phyloP scores from a whole-genome alignment of 2,329 filamentous ascomycete species.

The Cephalotrichum gorgonifer region DNA sequence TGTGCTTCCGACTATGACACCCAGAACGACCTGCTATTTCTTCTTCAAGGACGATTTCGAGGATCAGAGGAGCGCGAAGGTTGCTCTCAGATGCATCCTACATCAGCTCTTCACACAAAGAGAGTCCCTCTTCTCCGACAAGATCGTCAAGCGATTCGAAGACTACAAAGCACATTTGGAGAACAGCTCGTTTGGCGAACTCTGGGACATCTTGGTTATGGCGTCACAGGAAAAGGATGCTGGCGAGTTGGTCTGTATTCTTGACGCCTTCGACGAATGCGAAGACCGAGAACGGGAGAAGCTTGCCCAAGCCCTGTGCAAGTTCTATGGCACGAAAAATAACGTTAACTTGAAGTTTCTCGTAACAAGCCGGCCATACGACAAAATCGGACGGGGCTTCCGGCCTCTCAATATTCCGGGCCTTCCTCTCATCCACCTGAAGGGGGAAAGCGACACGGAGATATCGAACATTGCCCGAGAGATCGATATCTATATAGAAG shows the following conservation, averaged over 20 bases:
- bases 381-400: conserved; percentile 13
- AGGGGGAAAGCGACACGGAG: conserved; percentile 10
- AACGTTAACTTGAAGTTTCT: conserved; percentile 23
- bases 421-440: conserved; percentile 12
- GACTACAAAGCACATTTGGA: conserved; percentile 9
- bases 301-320: not conserved
- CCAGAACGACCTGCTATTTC: conserved; percentile 25
- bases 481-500: conserved; percentile 12
- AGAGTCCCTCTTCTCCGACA: conserved; percentile 12
- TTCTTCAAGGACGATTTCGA: conserved; percentile 33
- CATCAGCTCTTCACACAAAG: conserved; percentile 23
- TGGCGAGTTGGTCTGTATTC: conserved; percentile 20
- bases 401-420: conserved; percentile 3
- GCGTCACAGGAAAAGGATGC: conserved; percentile 6
- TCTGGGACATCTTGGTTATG: conserved; percentile 20
- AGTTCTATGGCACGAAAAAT: not conserved
- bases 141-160: conserved; percentile 8
- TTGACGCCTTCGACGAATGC: conserved; percentile 33
- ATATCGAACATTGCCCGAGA: conserved; percentile 10
- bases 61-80: conserved; percentile 18
- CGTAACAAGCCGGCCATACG: conserved; percentile 19
- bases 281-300: conserved; percentile 9
- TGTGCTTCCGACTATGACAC: conserved; percentile 9
- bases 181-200: conserved; percentile 12
- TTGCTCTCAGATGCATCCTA: conserved; percentile 23